Conservation (phyloP, 495 filamentous ascomycete genomes). For the Penicillium roqueforti region DNA sequence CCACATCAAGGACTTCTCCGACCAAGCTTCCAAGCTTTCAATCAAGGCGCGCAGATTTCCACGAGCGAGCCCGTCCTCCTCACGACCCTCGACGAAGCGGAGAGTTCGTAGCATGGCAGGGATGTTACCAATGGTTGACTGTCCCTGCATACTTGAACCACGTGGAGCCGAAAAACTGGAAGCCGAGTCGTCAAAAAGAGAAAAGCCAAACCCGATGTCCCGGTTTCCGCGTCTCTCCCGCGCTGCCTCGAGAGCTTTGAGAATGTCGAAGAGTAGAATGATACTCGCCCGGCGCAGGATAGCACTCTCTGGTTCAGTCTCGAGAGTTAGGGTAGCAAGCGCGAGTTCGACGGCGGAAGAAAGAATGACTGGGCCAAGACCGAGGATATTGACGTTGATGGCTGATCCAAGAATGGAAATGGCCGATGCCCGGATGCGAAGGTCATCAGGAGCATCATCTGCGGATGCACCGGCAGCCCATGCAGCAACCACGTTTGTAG, state of each 20-base stretch:
- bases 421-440: slow-evolving; percentile 73
- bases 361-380: slow-evolving; percentile 52
- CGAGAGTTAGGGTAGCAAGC: slow-evolving; percentile 61
- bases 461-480: slow-evolving; percentile 64
- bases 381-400: slow-evolving; percentile 62
- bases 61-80: slow-evolving; percentile 68
- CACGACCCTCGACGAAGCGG: slow-evolving; percentile 60
- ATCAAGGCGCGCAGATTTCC: slow-evolving; percentile 66
- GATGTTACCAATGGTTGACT: slow-evolving; percentile 46
- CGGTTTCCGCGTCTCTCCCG: slow-evolving; percentile 42
- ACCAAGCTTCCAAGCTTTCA: slow-evolving; percentile 69
- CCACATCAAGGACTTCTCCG: slow-evolving; percentile 52
- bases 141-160: slow-evolving; percentile 10
- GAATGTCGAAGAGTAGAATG: slow-evolving; percentile 60
- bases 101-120: slow-evolving; percentile 61
- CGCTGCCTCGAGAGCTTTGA: slow-evolving; percentile 60
- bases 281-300: slow-evolving; percentile 73
- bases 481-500: slow-evolving; percentile 63
- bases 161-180: too few species aligned
- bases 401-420: slow-evolving; percentile 65
- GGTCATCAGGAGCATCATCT: slow-evolving; percentile 59
- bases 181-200: slow-evolving; percentile 32
- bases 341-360: slow-evolving; percentile 62
- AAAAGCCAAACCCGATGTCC: slow-evolving; percentile 58
- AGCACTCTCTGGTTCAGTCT: slow-evolving; percentile 57